phyloP scores from a whole-genome alignment of 495 filamentous ascomycete genomes.

The Xylaria palmicola region DNA sequence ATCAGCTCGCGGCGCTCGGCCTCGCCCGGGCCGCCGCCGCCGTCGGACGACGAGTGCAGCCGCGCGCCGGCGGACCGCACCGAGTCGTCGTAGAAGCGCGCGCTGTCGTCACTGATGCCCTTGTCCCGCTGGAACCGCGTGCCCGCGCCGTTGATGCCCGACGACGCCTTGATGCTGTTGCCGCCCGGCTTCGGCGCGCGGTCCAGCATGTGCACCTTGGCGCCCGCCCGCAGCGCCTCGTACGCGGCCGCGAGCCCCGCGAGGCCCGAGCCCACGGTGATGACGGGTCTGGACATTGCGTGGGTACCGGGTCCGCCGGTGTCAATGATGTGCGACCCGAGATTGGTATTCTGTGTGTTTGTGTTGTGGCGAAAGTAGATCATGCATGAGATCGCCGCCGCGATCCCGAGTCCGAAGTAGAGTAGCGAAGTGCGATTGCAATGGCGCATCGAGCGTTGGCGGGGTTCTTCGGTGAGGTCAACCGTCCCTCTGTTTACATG shows the following conservation, averaged over 20 bases:
- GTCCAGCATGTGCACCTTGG: conserved; percentile 53
- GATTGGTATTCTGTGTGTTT: no score
- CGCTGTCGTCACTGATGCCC: conserved; percentile 8
- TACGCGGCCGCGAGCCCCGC: conserved; percentile 52
- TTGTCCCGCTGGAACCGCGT: conserved; percentile 48
- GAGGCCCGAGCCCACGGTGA: conserved; percentile 53
- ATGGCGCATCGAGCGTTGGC: conserved; percentile 1
- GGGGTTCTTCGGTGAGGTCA: background rate
- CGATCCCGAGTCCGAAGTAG: conserved; percentile 24
- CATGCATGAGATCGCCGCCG: conserved; percentile 27
- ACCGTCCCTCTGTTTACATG: background rate
- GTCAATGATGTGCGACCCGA: background rate
- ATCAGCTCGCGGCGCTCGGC: conserved; percentile 44
- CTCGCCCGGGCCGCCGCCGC: background rate
- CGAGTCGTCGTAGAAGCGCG: conserved; percentile 52
- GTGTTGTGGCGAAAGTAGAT: no score
- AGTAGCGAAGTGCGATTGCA: conserved; percentile 19
- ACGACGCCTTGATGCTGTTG: conserved; percentile 63
- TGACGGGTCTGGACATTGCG: conserved; percentile 32
- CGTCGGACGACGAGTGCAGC: conserved; percentile 12
- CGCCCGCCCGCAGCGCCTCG: conserved; percentile 43
- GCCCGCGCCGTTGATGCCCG: conserved; percentile 60
- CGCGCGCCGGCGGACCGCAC: conserved; percentile 45
- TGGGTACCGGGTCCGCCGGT: background rate
- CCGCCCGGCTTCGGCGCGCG: conserved; percentile 56